Evolutionary conservation across 2,329 filamentous ascomycete species (phyloP), one percentile per base, ranked within the genome.

Genomic region (Colletotrichum tamarilloi): DNA sequence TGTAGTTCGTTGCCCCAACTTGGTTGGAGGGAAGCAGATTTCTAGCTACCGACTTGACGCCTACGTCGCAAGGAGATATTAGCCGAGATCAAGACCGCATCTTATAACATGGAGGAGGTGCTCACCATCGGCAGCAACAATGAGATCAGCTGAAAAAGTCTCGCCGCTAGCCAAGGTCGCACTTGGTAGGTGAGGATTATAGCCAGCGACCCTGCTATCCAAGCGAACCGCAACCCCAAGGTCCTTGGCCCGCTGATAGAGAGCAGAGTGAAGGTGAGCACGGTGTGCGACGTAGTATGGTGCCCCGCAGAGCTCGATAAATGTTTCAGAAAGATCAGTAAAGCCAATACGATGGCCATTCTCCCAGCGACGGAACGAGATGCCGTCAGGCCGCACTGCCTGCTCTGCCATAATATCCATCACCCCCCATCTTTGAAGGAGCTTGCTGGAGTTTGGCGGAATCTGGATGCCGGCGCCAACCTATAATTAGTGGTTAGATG

Each of bases 91-190:
- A 16, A 46, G 9, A 9, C 24, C 16, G 14, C 32, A 4, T 32
- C 64, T n/a, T 4, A 7, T 19, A 3, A 16, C 3, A 5, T 38
- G 2, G 2, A 56, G 5, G 19, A 52, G 69, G 8, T 64, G 73
- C 22, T 76, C 66, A 76, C 82, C 82, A 76, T 84, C 82, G 16
- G 82, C 82, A 1, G 81, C 82, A 35, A 84, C 69, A 3, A 84
- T 71, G 1, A 84, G 72, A 60, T 84, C 81, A 0, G 76, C 81
- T 0, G 66, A 38, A 6, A 78, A 75, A 1, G 69, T 59, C 14
- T 71, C 56, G 0, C 80, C 81, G 59, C 78, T 77, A 1, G 65
- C 59, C 3, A 80, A 55, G 4, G 64, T 75, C 0, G 80, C 75
- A 7, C 74, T 76, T 4, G 78, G 76, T 0, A 19, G 59, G 75